These are phyloP conservation scores for Ceratobasidium sp. DNA, from an alignment of 1,284 basidiomycete genomes.

Conservation along the genomic window DNA sequence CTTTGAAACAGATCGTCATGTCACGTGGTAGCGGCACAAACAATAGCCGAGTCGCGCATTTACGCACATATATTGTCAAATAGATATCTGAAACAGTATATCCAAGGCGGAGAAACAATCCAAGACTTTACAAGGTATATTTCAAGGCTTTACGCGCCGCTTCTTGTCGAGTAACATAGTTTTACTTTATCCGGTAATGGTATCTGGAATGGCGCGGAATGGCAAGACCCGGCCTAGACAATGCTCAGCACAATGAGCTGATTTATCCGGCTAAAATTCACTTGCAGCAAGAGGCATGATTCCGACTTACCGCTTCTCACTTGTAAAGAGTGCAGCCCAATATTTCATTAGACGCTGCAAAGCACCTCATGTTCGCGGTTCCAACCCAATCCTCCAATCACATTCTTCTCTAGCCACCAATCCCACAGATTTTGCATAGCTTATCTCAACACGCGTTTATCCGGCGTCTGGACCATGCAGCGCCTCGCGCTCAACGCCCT, in stretches of 20 bases:
- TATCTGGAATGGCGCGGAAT: conserved; percentile 7
- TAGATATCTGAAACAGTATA: no score
- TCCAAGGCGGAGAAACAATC: no score
- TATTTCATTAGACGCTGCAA: conserved; percentile 21
- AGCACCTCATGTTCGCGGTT: neutral
- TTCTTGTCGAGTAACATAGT: no score
- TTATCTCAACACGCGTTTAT: neutral
- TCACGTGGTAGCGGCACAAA: conserved; percentile 11
- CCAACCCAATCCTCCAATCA: neutral
- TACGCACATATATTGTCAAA: neutral
- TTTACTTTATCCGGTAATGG: neutral
- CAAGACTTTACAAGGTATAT: no score
- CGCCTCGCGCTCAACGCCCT: conserved; percentile 21
- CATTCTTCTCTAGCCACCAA: neutral
- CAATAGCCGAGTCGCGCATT: conserved; percentile 10
- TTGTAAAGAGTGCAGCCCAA: neutral
- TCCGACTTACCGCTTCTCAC: neutral
- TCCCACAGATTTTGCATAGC: neutral
- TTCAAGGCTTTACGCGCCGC: no score
- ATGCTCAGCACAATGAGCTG: neutral
- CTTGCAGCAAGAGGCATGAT: neutral
- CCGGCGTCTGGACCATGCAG: neutral
- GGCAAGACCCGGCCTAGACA: no score
- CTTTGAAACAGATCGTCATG: neutral
- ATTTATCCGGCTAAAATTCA: neutral